These are phyloP conservation scores for Arthonia radiata DNA, from an alignment of 495 filamentous ascomycete genomes.

Conservation along the genomic window DNA sequence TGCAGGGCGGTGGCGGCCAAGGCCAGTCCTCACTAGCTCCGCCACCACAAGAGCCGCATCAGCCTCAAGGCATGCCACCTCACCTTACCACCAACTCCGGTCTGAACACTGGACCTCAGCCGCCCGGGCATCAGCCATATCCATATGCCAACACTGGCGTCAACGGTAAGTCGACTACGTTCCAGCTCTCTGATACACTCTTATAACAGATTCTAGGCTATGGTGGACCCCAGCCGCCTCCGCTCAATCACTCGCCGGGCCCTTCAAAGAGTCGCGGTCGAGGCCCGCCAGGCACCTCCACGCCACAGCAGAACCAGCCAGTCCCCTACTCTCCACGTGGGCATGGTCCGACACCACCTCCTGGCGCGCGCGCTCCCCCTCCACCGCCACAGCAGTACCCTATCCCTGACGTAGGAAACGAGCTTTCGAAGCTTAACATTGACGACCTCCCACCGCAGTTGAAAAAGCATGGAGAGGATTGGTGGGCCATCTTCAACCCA, in stretches of 20 bases:
- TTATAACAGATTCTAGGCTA: conserved; percentile 21
- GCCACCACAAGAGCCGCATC: conserved; percentile 41
- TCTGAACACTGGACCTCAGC: conserved; percentile 12
- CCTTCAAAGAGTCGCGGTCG: conserved; percentile 34
- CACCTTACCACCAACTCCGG: conserved; percentile 14
- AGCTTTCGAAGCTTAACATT: conserved; percentile 65
- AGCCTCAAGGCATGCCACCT: conserved; percentile 17
- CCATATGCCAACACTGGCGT: too few species aligned
- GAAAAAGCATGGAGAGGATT: conserved; percentile 62
- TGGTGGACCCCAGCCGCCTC: conserved; percentile 47
- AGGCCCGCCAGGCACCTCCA: conserved; percentile 47
- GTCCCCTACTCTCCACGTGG: conserved; percentile 82
- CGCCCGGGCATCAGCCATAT: conserved; percentile 32
- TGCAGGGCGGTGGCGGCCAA: conserved; percentile 71
- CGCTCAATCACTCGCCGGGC: conserved; percentile 66
- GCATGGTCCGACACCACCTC: conserved; percentile 53
- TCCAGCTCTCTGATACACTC: background rate
- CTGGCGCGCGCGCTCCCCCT: conserved; percentile 17
- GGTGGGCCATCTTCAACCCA: conserved; percentile 81
- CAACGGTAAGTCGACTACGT: conserved; percentile 28
- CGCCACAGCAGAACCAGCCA: conserved; percentile 67
- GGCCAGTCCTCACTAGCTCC: conserved; percentile 68
- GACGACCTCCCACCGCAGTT: conserved; percentile 60
- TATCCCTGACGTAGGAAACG: conserved; percentile 43
- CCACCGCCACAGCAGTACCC: conserved; percentile 9